Evolutionary conservation across 495 filamentous ascomycete genomes (phyloP).

Genomic region (Penicillium paradoxum): DNA sequence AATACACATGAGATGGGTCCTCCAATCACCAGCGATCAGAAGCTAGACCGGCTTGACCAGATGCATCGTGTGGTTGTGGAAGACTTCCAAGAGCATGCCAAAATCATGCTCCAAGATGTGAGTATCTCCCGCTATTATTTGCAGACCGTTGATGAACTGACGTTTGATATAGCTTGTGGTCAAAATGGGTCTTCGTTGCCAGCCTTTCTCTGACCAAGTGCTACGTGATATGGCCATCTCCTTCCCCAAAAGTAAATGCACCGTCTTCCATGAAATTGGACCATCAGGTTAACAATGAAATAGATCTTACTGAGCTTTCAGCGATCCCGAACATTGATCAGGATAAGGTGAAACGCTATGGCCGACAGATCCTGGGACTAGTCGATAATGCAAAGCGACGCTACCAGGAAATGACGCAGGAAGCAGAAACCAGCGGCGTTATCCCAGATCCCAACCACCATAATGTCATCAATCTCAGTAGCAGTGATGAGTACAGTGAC

Average conservation of each 20-base stretch:
- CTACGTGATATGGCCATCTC: conserved; percentile 79
- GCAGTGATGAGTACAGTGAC: conserved; percentile 56
- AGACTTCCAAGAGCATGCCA: conserved; percentile 60
- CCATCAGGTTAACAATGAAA: conserved; percentile 1
- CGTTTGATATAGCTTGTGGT: conserved; percentile 50
- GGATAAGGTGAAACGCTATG: conserved; percentile 67
- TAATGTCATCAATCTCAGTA: conserved; percentile 64
- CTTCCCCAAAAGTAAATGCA: conserved; percentile 56
- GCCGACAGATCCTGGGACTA: conserved; percentile 60
- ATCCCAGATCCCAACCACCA: conserved; percentile 54
- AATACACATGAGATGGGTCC: conserved; percentile 48
- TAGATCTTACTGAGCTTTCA: conserved; percentile 51
- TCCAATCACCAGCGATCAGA: conserved; percentile 68
- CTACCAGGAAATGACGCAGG: conserved; percentile 56
- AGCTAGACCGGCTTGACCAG: conserved; percentile 54
- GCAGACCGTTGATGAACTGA: conserved; percentile 11
- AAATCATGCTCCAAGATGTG: conserved; percentile 55
- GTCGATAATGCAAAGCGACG: conserved; percentile 50
- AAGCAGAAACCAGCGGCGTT: conserved; percentile 41
- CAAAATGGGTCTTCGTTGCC: conserved; percentile 52
- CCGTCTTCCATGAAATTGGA: background rate
- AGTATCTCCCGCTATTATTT: conserved; percentile 3
- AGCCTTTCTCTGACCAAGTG: conserved; percentile 72
- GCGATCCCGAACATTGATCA: conserved; percentile 63
- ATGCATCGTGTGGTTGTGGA: conserved; percentile 61